Evolutionary conservation across 228 moss, liverwort and hornwort genomes (phyloP), one percentile per base, ranked within the genome.

Genomic region (Sphagnum magellanicum): DNA sequence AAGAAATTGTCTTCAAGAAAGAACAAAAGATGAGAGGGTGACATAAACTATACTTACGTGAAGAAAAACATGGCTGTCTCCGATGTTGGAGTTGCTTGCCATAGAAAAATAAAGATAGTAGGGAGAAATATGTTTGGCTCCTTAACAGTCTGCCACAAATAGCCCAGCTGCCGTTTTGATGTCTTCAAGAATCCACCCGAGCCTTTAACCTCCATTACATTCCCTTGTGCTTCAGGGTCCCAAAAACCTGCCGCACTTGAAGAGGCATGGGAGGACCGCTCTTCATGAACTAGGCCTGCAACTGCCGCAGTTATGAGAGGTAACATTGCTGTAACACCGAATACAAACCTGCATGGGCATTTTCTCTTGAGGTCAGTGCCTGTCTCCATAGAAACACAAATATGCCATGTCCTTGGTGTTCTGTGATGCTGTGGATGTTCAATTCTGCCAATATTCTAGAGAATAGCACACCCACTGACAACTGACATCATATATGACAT

Each of bases 21-120:
- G 0, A 32, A 32, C 32, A 32, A 32, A 32, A 32, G 32, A 32
- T 32, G 32, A 32, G 32, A 32, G 32, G 32, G 32, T 32, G 32
- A 55, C 8, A 55, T 55, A 12, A 55, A 12, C 9, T 12, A 8
- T 63, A 73, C 64, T 81, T 80, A 95, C 94, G 90, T 94, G 89
- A 98, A 98, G 71, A 90, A 98, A 76, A 98, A 93, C 98, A 98
- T 94, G 75, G 98, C 98, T 17, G 98, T 93, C 48, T 98, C 98
- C 13, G 98, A 94, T 7, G 90, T 88, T 55, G 98, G 98, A 51
- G 98, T 94, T 59, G 98, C 89, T 82, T 98, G 98, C 98, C 98
- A 98, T 69, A 98, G 63, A 66, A 94, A 94, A 65, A 98, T 98
- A 69, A 98, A 98, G 9, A 94, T 76, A 58, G 98, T 98, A 16